Evolutionary conservation across 2,329 filamentous ascomycete species (phyloP), one percentile per base, ranked within the genome.

Genomic region (Venturia nashicola): DNA sequence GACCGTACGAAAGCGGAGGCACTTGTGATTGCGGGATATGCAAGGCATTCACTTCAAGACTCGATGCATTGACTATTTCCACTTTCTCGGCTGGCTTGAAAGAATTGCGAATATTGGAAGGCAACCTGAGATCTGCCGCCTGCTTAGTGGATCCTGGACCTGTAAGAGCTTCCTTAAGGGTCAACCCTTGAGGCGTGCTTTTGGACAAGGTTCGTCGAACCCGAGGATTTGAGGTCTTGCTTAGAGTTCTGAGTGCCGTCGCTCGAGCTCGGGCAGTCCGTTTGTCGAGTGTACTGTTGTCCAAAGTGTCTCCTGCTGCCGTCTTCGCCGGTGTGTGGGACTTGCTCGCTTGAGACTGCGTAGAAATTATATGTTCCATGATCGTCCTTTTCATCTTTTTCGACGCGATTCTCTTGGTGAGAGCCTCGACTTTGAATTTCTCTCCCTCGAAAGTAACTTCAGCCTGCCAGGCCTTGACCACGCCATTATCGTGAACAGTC

Each of bases 1-100:
- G 79, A 7, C 89, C 88, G 72, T 94, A 88, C 1, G 84, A 79
- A 2, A 96, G 78, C 34, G 76, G 20, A 40, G 63, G 63, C 11
- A 63, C 61, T 12, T 18, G 46, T 20, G 59, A 44, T 60, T 60
- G 59, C 16, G 59, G 59, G 36, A 60, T 12, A 44, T 60, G 39
- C n/a, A 60, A 9, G 3, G 59, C 9, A 16, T 42, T 32, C 59
- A 60, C 36, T 42, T 57, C 27, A 18, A 57, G 51, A 36, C 51
- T 57, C 3, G 51, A 57, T 16, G 51, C 51, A n/a, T 57, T 34
- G 51, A 57, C 2, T 34, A 27, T 34, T 36, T 11, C 32, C 27
- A 57, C 51, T 34, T 57, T 14, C 16, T 57, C 32, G 18, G 51
- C 32, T 39, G 51, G 32, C 32, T 57, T 36, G 16, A 18, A 57